These are phyloP conservation scores for Furculomyces boomerangus DNA, from an alignment of 371 early-diverging fungal species.

Conservation along the genomic window DNA sequence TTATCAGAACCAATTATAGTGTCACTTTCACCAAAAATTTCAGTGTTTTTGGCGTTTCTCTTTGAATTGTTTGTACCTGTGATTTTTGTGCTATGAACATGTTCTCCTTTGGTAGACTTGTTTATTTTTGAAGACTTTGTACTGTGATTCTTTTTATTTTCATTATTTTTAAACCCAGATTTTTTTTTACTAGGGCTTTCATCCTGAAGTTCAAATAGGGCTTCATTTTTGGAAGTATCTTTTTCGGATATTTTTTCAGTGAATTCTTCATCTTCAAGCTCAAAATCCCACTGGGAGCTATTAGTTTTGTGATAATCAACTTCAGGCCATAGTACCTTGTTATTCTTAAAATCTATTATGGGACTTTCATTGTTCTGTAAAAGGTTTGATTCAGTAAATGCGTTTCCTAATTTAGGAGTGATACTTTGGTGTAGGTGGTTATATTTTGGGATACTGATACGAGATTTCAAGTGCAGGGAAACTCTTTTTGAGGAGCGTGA, in stretches of 20 bases:
- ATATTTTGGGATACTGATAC: not conserved
- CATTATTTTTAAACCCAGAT: not conserved
- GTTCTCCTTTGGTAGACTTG: too few relatives aligned
- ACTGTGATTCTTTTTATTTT: not conserved
- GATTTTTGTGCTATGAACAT: too few relatives aligned
- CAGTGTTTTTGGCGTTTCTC: too few relatives aligned
- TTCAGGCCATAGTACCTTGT: not conserved
- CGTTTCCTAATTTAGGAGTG: not conserved
- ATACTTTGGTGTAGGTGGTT: not conserved
- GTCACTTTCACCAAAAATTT: too few relatives aligned
- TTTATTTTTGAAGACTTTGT: not conserved
- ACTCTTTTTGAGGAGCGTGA: not conserved
- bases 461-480: not conserved
- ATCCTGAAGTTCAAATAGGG: not conserved
- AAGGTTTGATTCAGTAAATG: not conserved
- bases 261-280: not conserved
- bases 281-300: not conserved
- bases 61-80: too few relatives aligned
- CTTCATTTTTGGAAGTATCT: not conserved
- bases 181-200: not conserved
- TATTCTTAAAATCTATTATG: too few relatives aligned
- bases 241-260: not conserved
- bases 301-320: not conserved
- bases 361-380: too few relatives aligned
- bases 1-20: too few relatives aligned